Percentiles rank a stretch among this genome's conserved stretches.
Evolutionary conservation across 495 filamentous ascomycete species (phyloP).

Genomic region (Xylaria acuta): DNA sequence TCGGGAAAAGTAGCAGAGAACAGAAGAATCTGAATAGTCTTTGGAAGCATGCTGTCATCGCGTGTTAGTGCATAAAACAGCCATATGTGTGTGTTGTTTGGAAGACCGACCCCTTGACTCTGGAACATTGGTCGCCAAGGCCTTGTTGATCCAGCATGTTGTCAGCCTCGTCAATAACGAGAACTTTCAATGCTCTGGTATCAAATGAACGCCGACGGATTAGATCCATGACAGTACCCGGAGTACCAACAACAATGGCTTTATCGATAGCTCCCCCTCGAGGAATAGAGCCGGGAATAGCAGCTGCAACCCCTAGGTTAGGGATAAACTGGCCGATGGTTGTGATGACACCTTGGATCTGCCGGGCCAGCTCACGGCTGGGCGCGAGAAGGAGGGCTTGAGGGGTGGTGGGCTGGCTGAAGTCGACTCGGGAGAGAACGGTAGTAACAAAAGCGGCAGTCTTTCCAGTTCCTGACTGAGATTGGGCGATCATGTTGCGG

Average conservation of each 20-base stretch:
- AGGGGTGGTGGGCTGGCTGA: conserved; percentile 66
- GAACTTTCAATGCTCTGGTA: conserved; percentile 68
- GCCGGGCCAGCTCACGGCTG: conserved; percentile 91
- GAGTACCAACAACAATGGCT: conserved; percentile 89
- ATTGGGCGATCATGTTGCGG: conserved; percentile 93
- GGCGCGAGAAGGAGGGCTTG: conserved; percentile 92
- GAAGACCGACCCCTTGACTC: conserved; percentile 75
- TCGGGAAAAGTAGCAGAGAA: conserved; percentile 97
- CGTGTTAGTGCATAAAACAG: conserved; percentile 32
- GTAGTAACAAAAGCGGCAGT: conserved; percentile 96
- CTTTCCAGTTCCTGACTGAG: conserved; percentile 98
- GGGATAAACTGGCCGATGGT: conserved; percentile 83
- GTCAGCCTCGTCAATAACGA: conserved; percentile 93
- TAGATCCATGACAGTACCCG: conserved; percentile 89
- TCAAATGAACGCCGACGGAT: conserved; percentile 75
- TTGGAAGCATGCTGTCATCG: conserved; percentile 66
- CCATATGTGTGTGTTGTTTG: conserved; percentile 24
- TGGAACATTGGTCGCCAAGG: conserved; percentile 89
- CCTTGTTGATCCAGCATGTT: conserved; percentile 96
- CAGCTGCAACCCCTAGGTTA: conserved; percentile 72
- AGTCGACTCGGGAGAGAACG: conserved; percentile 82
- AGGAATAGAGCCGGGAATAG: conserved; percentile 76
- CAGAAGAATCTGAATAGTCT: conserved; percentile 79
- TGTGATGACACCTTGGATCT: conserved; percentile 84
- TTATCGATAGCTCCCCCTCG: conserved; percentile 66